Conservation (phyloP, 768 basidiomycete genomes). For the Albatrellus ellisii region DNA sequence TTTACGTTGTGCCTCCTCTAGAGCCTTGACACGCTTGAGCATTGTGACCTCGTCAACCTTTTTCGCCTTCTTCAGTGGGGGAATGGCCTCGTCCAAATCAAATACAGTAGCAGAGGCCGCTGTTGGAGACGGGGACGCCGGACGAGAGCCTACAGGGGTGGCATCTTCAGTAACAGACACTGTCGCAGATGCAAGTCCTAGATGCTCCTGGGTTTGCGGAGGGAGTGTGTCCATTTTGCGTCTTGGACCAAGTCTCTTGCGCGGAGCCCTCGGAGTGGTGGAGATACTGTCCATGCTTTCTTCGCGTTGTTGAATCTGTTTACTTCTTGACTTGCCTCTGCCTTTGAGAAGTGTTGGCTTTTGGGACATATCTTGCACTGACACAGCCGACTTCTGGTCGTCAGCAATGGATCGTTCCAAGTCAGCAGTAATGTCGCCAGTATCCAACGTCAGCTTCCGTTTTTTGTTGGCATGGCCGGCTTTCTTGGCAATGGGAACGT, state of each 20-base stretch:
- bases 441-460: slow-evolving; percentile 41
- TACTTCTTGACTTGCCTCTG: slow-evolving; percentile 39
- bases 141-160: slow-evolving; percentile 59
- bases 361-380: not conserved
- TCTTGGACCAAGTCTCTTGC: slow-evolving; percentile 42
- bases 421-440: slow-evolving; percentile 16
- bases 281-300: slow-evolving; percentile 46
- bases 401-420: slow-evolving; percentile 26
- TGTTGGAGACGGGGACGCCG: slow-evolving; percentile 47
- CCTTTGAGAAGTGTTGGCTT: slow-evolving; percentile 27
- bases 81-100: slow-evolving; percentile 57
- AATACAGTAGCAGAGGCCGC: slow-evolving; percentile 49
- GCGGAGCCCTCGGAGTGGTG: slow-evolving; percentile 33
- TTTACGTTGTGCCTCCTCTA: slow-evolving; percentile 79
- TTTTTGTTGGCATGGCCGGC: slow-evolving; percentile 42
- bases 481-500: slow-evolving; percentile 27
- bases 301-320: slow-evolving; percentile 28
- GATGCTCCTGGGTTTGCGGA: slow-evolving; percentile 36
- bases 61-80: slow-evolving; percentile 63
- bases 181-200: slow-evolving; percentile 40
- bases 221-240: slow-evolving; percentile 43
- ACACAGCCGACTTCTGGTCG: slow-evolving; percentile 15
- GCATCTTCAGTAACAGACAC: slow-evolving; percentile 49
- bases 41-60: slow-evolving; percentile 62
- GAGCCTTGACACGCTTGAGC: slow-evolving; percentile 57